Evolutionary conservation across 352 stramenopile species (phyloP).

Genomic region (Globisporangium rhizosaccharum): DNA sequence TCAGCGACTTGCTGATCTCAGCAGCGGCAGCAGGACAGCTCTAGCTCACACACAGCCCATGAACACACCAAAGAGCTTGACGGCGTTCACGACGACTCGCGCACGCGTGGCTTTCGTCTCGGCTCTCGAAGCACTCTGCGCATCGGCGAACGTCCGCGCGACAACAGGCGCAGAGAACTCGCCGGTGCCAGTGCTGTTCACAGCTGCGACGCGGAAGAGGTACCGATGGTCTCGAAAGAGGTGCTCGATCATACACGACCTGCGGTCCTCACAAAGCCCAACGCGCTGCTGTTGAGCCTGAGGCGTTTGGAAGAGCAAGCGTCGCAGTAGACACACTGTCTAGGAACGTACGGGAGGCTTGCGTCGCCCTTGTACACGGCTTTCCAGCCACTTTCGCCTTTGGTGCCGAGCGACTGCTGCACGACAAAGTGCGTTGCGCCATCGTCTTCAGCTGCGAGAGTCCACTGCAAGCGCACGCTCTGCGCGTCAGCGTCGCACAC

Average conservation of each 20-base stretch:
- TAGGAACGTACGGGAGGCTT: conserved; percentile 6
- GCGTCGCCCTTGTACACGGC: conserved; percentile 15
- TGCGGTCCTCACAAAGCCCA: background rate
- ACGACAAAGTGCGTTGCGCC: conserved; percentile 13
- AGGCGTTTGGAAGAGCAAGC: background rate
- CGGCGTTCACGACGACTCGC: conserved; percentile 1
- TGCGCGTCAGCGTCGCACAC: conserved; percentile 1
- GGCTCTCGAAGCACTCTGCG: background rate
- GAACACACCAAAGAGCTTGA: conserved; percentile 9
- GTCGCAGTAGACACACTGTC: background rate
- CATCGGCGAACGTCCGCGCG: background rate
- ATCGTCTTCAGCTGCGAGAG: background rate
- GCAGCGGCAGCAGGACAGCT: no score
- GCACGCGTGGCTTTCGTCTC: conserved; percentile 3
- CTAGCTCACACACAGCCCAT: background rate
- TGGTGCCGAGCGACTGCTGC: conserved; percentile 18
- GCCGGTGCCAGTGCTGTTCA: conserved; percentile 8
- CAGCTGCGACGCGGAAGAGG: conserved; percentile 20
- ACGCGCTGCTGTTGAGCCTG: background rate
- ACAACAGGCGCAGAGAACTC: conserved; percentile 16
- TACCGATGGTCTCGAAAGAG: conserved; percentile 20
- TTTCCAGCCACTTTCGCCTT: conserved; percentile 20
- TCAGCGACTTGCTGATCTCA: no score
- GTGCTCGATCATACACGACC: conserved; percentile 10
- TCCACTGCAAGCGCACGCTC: conserved; percentile 7